A percentile compares a stretch with the other conserved stretches of the same genome.
These are phyloP conservation scores for Tubosaeta sp. DNA, from an alignment of 768 basidiomycete species.

Conservation along the genomic window DNA sequence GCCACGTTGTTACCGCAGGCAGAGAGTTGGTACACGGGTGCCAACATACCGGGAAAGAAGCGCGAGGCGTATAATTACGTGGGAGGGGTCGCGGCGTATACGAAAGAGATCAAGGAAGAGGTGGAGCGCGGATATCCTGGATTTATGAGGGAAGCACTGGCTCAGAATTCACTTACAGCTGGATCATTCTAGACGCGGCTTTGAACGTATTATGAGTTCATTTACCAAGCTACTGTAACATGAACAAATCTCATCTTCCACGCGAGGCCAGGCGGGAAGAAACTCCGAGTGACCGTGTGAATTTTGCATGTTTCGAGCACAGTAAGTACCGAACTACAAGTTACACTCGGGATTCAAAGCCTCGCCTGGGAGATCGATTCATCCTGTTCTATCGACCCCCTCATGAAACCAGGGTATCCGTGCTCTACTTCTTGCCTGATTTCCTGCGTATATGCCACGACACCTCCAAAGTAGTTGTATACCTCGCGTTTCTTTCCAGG, in stretches of 20 bases:
- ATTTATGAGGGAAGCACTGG: conserved; percentile 11
- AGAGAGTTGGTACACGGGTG: conserved; percentile 5
- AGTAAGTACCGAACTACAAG: too few relatives aligned
- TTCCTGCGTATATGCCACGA: background rate
- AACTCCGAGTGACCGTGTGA: too few relatives aligned
- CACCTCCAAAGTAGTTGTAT: conserved; percentile 5
- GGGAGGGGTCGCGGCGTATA: background rate
- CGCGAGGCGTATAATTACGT: conserved; percentile 4
- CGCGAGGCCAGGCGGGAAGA: too few relatives aligned
- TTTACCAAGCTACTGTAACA: too few relatives aligned
- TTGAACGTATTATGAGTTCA: too few relatives aligned
- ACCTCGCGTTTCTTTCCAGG: conserved; percentile 5
- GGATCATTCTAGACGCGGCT: too few relatives aligned
- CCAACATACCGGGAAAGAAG: conserved; percentile 9
- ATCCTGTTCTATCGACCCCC: background rate
- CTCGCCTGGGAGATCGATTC: too few relatives aligned
- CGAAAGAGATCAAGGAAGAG: conserved; percentile 2
- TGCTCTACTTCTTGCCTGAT: conserved; percentile 3
- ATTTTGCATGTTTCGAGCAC: too few relatives aligned
- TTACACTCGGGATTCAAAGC: too few relatives aligned
- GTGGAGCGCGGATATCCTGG: conserved; percentile 8
- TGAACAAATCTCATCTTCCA: too few relatives aligned
- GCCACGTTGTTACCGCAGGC: background rate
- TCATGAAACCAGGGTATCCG: conserved; percentile 11
- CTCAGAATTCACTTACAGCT: too few relatives aligned